Evolutionary conservation across 371 early-diverging fungal species (phyloP), one percentile per base, ranked within the genome.

Genomic region (Fennellomyces sp.): DNA sequence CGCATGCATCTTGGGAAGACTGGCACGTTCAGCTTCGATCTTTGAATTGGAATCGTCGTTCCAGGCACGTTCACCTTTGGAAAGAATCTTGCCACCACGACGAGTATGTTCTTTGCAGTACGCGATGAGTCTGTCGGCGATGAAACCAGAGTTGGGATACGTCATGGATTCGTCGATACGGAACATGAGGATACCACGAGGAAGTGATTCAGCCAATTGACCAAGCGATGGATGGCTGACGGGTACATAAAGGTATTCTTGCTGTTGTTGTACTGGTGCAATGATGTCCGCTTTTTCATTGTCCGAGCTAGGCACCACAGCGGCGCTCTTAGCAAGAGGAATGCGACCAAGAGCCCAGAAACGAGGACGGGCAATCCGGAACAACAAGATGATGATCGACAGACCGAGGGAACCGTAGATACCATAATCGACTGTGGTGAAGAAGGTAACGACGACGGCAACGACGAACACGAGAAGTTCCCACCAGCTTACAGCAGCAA

Each of bases 281-380:
- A 23, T 23, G 4, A 23, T 21, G 4, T 23, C 1, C 5, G 45
- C 23, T 21, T 45, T 45, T 45, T 45, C 45, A 45, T 45, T 25
- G 5, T 11, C 17, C 3, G 5, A 4, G 5, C 5, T 23, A 21
- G 21, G 1, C 5, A n/a, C n/a, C 17, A 5, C 45, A 0, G 11
- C 45, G 5, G 11, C 45, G 23, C 6, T 45, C 45, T 45, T 45
- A 12, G 45, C 5, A 23, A 80, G 57, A 41, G 72, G 67, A 33
- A 82, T 63, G 51, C 75, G 76, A n/a, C 74, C 75, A 2, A 87
- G 52, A 15, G 66, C 72, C 56, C 69, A 71, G 60, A 76, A 71
- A 7, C 75, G 71, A 21, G 94, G 91, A 19, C 90, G 84, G 5
- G 94, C 94, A 53, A 90, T 69, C 23, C 89, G 83, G 67, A 85